A percentile compares a stretch with the other conserved stretches of the same genome.
phyloP scores from a whole-genome alignment of 2,329 filamentous ascomycete species.

The Fusarium robinianum region DNA sequence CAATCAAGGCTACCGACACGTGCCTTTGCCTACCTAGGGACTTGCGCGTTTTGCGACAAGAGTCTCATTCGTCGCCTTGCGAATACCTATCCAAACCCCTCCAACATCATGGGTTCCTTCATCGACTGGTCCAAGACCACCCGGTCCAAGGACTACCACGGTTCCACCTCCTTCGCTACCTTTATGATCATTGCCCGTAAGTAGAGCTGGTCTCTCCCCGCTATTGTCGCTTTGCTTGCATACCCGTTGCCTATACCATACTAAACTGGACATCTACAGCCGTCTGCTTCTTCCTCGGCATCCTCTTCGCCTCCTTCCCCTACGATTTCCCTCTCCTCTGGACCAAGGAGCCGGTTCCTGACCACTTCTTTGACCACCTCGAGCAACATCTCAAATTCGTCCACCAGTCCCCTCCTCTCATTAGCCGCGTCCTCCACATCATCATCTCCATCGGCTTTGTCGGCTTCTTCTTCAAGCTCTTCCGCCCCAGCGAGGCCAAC shows the following conservation, averaged over 20 bases:
- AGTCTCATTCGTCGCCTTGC: conserved; percentile 7
- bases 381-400: conserved; percentile 90
- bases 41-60: conserved; percentile 17
- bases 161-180: conserved; percentile 81
- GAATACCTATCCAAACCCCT: conserved; percentile 14
- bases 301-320: conserved; percentile 94
- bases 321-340: conserved; percentile 94
- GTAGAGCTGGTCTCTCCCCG: too few relatives aligned
- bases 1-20: too few relatives aligned
- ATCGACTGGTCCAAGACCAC: conserved; percentile 63
- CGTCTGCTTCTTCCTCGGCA: conserved; percentile 96
- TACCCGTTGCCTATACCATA: conserved; percentile 3
- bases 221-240: too few relatives aligned
- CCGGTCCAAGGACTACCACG: conserved; percentile 60
- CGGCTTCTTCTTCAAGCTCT: conserved; percentile 92
- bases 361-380: conserved; percentile 78
- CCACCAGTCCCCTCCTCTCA: conserved; percentile 87
- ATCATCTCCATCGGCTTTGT: conserved; percentile 84
- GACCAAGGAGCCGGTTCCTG: conserved; percentile 67
- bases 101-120: conserved; percentile 41
- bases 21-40: background rate
- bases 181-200: conserved; percentile 95
- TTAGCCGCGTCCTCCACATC: conserved; percentile 92
- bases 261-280: conserved; percentile 51
- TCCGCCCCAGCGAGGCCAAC: conserved; percentile 90